These are phyloP conservation scores for Medicago truncatula DNA, from an alignment of 306 rosid genomes.

Conservation along the genomic window MtrunA17r5.0-ANR NC_053049.1:13747501-13748000, in stretches of 20 bases:
- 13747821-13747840: conserved; percentile 33
- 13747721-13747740: neutral
- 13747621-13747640: no score
- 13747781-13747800: neutral
- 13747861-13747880: conserved; percentile 40
- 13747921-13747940: conserved; percentile 45
- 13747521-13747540: no score
- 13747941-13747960: conserved; percentile 41
- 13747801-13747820: neutral
- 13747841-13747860: conserved; percentile 50
- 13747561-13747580: no score
- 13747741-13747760: neutral
- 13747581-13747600: no score
- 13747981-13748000: conserved; percentile 38
- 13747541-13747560: no score
- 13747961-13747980: conserved; percentile 32
- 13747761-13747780: neutral
- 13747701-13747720: neutral
- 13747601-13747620: no score
- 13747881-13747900: conserved; percentile 49
- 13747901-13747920: conserved; percentile 47
- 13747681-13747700: neutral
- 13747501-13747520: no score
- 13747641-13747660: no score
- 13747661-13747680: no score